A percentile compares a stretch with the other conserved stretches of the same genome.
Evolutionary conservation across 2,329 filamentous ascomycete species (phyloP).

Genomic region (Aureobasidium sp.): DNA sequence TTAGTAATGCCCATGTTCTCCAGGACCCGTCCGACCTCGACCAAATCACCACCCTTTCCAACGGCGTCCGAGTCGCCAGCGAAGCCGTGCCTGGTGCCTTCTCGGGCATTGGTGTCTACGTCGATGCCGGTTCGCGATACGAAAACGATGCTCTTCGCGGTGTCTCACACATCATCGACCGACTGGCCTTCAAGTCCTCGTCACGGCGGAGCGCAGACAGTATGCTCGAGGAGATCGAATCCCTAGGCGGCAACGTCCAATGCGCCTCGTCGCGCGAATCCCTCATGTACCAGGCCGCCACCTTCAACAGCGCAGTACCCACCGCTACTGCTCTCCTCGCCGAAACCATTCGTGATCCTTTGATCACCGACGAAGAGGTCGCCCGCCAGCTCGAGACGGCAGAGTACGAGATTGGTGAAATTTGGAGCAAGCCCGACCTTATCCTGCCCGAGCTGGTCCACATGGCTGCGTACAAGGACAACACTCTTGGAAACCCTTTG

Average conservation of each 20-base stretch:
- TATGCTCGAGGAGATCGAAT: slow-evolving; percentile 81
- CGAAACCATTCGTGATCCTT: slow-evolving; percentile 83
- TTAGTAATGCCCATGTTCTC: slow-evolving; percentile 4
- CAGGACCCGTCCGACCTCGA: slow-evolving; percentile 82
- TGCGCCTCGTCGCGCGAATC: slow-evolving; percentile 92
- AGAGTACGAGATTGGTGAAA: slow-evolving; percentile 91
- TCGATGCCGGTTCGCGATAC: slow-evolving; percentile 90
- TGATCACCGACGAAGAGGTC: slow-evolving; percentile 80
- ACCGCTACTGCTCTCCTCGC: slow-evolving; percentile 75
- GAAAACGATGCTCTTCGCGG: slow-evolving; percentile 78
- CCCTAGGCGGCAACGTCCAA: slow-evolving; percentile 88
- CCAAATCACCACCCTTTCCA: slow-evolving; percentile 76
- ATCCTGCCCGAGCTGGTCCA: slow-evolving; percentile 93
- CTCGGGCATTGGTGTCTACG: slow-evolving; percentile 87
- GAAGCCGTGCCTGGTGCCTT: slow-evolving; percentile 93
- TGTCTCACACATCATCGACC: slow-evolving; percentile 92
- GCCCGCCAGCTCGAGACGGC: slow-evolving; percentile 80
- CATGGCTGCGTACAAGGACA: slow-evolving; percentile 90
- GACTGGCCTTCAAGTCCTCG: slow-evolving; percentile 88
- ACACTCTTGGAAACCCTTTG: slow-evolving; percentile 88
- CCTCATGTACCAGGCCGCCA: slow-evolving; percentile 97
- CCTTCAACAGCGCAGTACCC: slow-evolving; percentile 87
- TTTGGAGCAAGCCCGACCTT: slow-evolving; percentile 94
- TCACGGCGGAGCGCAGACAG: slow-evolving; percentile 62
- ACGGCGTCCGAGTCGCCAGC: slow-evolving; percentile 89